Evolutionary conservation across 2,329 filamentous ascomycete genomes (phyloP).

Genomic region (Penicillium aurantiogriseum): DNA sequence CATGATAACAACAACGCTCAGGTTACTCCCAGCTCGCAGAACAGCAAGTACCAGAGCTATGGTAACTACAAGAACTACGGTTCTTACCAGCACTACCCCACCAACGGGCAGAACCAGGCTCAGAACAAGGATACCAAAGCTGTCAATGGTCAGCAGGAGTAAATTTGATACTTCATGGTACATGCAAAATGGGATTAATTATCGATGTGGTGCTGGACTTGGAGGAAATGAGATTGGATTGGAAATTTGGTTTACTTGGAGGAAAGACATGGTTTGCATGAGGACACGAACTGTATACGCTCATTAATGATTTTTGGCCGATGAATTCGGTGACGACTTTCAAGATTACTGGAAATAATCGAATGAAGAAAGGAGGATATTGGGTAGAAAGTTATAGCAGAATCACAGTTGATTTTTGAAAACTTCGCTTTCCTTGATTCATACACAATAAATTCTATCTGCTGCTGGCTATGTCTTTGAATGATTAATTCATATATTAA

Average conservation of each 20-base stretch:
- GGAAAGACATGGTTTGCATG: constrained; percentile 14
- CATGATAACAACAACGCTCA: background rate
- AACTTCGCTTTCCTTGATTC: background rate
- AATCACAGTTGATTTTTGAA: background rate
- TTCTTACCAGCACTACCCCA: constrained; percentile 4
- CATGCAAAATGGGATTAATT: background rate
- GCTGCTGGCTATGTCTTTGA: too few relatives aligned
- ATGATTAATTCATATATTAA: too few relatives aligned
- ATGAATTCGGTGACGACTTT: background rate
- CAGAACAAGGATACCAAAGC: constrained; percentile 6
- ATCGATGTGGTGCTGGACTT: too few relatives aligned
- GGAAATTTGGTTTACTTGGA: background rate
- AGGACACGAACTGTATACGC: constrained; percentile 25
- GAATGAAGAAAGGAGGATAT: background rate
- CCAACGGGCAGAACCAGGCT: constrained; percentile 1
- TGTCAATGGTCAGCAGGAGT: constrained; percentile 6
- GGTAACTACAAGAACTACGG: constrained; percentile 8
- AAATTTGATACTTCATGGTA: background rate
- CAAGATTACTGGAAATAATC: background rate
- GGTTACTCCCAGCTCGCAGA: constrained; percentile 1
- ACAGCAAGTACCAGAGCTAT: constrained; percentile 3
- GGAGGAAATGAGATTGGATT: background rate
- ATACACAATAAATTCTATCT: background rate
- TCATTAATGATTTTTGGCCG: constrained; percentile 16
- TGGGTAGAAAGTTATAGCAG: background rate